Evolutionary conservation across 495 filamentous ascomycete species (phyloP).

Genomic region (Astrothelium macrocarpum): DNA sequence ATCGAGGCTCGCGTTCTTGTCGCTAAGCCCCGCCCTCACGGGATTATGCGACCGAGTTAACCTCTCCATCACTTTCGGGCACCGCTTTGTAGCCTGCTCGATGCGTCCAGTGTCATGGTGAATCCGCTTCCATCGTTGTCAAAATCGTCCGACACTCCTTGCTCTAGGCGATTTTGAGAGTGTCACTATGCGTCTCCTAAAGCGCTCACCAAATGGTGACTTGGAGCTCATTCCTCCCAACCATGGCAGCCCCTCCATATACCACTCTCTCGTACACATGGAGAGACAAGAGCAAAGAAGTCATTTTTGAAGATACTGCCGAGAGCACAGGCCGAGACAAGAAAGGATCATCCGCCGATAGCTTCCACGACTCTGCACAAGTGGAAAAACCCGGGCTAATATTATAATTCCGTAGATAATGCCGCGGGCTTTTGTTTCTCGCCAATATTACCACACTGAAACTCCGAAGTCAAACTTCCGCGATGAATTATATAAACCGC

Average conservation of each 20-base stretch:
- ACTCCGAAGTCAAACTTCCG: conserved; percentile 4
- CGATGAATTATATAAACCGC: conserved; percentile 6
- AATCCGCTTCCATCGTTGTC: conserved; percentile 13
- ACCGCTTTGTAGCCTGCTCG: too few species aligned
- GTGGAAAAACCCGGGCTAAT: neutral
- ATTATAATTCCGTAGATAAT: conserved; percentile 5
- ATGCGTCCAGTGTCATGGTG: too few species aligned
- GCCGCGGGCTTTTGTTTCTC: conserved; percentile 5
- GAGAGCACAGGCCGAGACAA: neutral
- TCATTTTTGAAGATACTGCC: neutral
- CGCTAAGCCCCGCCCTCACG: too few species aligned
- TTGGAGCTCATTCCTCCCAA: neutral
- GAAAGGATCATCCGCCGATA: neutral
- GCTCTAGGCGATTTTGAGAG: neutral
- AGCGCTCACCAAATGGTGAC: neutral
- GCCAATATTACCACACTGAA: neutral
- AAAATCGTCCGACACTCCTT: neutral
- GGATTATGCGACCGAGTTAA: too few species aligned
- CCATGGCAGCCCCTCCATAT: neutral
- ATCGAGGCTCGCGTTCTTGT: too few species aligned
- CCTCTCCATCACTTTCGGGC: too few species aligned
- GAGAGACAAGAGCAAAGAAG: neutral
- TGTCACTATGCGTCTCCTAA: neutral
- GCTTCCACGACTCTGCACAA: neutral
- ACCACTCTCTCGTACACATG: neutral